Evolutionary conservation across 2,329 filamentous ascomycete genomes (phyloP), one percentile per base, ranked within the genome.

Genomic region (Diaporthe citri): DNA sequence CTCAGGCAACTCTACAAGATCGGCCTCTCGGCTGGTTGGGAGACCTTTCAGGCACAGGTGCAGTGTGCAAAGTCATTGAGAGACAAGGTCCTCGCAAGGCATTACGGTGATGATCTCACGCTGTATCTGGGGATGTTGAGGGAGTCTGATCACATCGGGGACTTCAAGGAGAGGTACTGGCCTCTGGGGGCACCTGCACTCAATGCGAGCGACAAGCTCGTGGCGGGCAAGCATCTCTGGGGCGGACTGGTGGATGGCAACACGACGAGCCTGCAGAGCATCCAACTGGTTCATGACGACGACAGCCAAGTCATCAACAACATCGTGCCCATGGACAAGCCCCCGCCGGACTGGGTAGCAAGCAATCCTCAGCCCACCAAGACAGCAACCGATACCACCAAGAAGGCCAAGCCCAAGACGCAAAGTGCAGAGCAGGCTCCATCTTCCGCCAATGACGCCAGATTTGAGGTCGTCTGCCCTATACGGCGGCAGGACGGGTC

Each of bases 41-140:
- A 85, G 60, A 80, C 83, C 57, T 84, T 81, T 80, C 77, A 82
- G 20, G 80, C 83, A 77, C 78, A 82, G 55, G 72, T 85, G 28
- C 77, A 76, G 22, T 82, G 82, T 62, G 84, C 83, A 3, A 69
- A 51, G 25, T 57, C 80, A 3, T 74, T 84, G 77, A 79, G 71
- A 62, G 75, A 80, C 15, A 77, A 78, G 59, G 76, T 76, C 64
- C 81, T 46, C 67, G 75, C 46, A 17, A 55, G 56, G 25, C 67
- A 43, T 43, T 71, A 64, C 13, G 64, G 71, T 12, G 62, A 67
- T 46, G 56, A 76, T 25, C 60, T 74, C 31, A 69, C 74, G 15
- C 9, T 52, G 52, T 74, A 74, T 31, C 55, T 74, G 39, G 73
- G 60, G n/a, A 56, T 73, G 57, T 43, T 59, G 31, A 64, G 71